Conservation (phyloP, 441 rosid species). For the Pelargonium fulgidum region DNA sequence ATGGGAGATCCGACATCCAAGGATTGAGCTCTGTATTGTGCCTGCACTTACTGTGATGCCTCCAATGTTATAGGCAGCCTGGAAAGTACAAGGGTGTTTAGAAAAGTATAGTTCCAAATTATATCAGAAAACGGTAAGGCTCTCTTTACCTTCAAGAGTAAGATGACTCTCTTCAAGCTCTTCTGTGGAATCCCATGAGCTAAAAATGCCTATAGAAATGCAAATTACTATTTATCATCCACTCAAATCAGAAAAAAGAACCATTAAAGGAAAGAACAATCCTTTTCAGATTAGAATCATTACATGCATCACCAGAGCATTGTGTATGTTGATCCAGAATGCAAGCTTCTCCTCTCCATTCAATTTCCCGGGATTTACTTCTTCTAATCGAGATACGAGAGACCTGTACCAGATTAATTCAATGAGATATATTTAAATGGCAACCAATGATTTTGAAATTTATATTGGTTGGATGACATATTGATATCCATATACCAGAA, state of each 20-base stretch:
- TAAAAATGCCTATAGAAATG: slow-evolving; percentile 59
- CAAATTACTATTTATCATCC: slow-evolving; percentile 13
- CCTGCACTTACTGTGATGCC: slow-evolving; percentile 82
- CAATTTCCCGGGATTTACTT: slow-evolving; percentile 61
- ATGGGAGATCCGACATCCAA: slow-evolving; percentile 74
- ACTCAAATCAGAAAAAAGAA: slow-evolving; percentile 6
- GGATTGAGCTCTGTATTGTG: slow-evolving; percentile 63
- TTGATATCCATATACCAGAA: too few relatives aligned
- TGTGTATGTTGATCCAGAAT: slow-evolving; percentile 91
- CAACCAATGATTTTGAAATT: not conserved
- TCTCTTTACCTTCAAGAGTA: slow-evolving; percentile 57
- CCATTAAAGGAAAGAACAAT: not conserved
- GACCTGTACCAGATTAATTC: slow-evolving; percentile 42
- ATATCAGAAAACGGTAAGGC: not conserved
- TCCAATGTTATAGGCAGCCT: slow-evolving; percentile 94
- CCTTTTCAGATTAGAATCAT: slow-evolving; percentile 18
- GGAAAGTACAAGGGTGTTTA: slow-evolving; percentile 22
- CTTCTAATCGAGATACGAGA: slow-evolving; percentile 65
- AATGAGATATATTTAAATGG: not conserved
- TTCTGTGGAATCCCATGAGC: slow-evolving; percentile 85
- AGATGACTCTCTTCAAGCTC: slow-evolving; percentile 65
- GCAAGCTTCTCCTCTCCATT: slow-evolving; percentile 84
- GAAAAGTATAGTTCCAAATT: slow-evolving; percentile 1
- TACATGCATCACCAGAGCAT: slow-evolving; percentile 94
- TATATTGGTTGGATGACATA: not conserved